phyloP scores from a whole-genome alignment of 345 rosid genomes.

The Boechera retrofracta region DNA sequence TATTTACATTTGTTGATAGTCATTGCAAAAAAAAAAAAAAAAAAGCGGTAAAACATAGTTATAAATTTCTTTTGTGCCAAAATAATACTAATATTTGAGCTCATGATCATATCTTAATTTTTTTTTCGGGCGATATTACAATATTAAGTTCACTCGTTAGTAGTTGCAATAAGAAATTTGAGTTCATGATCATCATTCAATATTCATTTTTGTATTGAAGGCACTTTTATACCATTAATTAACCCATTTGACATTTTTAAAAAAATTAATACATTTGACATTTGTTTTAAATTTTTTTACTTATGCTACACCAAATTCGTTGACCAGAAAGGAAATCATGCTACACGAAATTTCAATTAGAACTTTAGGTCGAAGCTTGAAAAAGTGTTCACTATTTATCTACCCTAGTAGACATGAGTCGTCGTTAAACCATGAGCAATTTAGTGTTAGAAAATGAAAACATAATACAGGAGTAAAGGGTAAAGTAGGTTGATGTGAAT shows the following conservation, averaged over 20 bases:
- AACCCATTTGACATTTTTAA: not conserved
- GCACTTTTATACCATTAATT: not conserved
- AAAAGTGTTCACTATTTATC: not conserved
- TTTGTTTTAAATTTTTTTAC: no score
- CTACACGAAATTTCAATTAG: not conserved
- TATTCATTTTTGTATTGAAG: no score
- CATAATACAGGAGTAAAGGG: not conserved
- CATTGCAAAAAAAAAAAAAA: no score
- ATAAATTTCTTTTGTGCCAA: no score
- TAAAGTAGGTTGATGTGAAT: conserved; percentile 24
- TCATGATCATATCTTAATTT: no score
- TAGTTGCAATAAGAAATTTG: not conserved
- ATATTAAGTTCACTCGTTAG: not conserved
- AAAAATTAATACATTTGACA: not conserved
- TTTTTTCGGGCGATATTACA: no score
- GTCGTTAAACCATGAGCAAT: not conserved
- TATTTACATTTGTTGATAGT: no score
- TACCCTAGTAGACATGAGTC: not conserved
- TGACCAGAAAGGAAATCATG: no score
- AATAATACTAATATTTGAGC: no score
- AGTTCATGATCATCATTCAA: not conserved
- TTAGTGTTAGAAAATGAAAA: conserved; percentile 1
- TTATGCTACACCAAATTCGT: not conserved
- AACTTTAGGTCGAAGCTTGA: not conserved
- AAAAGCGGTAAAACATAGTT: no score